Conservation (phyloP, 805 yeast species). For the Clavispora vitiphila region DNA sequence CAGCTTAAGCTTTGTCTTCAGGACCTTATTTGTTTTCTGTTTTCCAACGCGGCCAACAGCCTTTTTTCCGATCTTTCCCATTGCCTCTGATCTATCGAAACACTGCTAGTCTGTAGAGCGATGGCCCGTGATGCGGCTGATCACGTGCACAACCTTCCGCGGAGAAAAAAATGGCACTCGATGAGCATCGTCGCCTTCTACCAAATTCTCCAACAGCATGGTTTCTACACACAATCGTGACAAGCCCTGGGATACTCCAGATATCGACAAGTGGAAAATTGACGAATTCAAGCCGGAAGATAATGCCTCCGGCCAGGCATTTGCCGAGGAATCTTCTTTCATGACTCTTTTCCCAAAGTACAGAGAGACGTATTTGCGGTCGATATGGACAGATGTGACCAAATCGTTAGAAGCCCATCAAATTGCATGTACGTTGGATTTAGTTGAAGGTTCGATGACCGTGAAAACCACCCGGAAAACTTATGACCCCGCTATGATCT, state of each 20-base stretch:
- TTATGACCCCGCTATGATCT: conserved; percentile 87
- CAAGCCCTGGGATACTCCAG: conserved; percentile 97
- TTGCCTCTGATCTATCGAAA: background rate
- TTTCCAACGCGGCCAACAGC: background rate
- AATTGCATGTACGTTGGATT: conserved; percentile 77
- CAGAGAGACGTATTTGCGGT: conserved; percentile 83
- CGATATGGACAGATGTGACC: conserved; percentile 92
- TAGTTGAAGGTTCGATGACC: conserved; percentile 96
- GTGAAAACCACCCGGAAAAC: conserved; percentile 95
- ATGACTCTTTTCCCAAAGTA: conserved; percentile 95
- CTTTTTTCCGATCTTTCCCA: background rate
- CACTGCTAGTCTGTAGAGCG: background rate
- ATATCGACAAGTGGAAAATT: conserved; percentile 86
- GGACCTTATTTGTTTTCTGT: background rate
- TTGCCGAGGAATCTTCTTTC: conserved; percentile 93
- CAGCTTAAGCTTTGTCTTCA: conserved; percentile 11
- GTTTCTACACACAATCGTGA: conserved; percentile 90
- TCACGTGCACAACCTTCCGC: background rate
- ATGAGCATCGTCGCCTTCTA: conserved; percentile 1
- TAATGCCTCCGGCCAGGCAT: conserved; percentile 78
- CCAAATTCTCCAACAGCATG: conserved; percentile 41
- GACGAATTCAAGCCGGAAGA: conserved; percentile 90
- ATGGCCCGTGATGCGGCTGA: background rate
- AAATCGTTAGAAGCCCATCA: conserved; percentile 67
- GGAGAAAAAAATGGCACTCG: conserved; percentile 1